A percentile compares a stretch with the other conserved stretches of the same genome.
phyloP scores from a whole-genome alignment of 352 stramenopile species.

The Pythium rishiriense region DNA sequence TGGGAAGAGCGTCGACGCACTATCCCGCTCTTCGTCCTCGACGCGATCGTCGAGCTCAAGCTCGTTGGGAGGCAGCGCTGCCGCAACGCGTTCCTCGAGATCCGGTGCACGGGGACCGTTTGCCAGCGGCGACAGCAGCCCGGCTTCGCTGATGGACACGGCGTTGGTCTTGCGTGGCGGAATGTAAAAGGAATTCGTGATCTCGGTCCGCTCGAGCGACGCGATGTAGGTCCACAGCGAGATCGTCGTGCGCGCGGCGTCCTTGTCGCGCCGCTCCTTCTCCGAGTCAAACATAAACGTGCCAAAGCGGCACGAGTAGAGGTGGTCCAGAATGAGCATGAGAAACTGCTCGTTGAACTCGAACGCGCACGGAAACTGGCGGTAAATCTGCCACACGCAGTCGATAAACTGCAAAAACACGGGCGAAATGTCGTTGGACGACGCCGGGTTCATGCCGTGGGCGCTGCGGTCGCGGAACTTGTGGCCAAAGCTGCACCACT shows the following conservation, averaged over 20 bases:
- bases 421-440: slow-evolving; percentile 95
- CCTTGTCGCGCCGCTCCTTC: slow-evolving; percentile 53
- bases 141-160: slow-evolving; percentile 7
- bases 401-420: slow-evolving; percentile 95
- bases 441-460: slow-evolving; percentile 46
- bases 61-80: not conserved
- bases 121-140: not conserved
- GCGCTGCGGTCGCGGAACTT: slow-evolving; percentile 83
- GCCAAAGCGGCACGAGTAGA: slow-evolving; percentile 83
- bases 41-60: slow-evolving; percentile 10
- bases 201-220: slow-evolving; percentile 55
- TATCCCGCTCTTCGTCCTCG: slow-evolving; percentile 4
- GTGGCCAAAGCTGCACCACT: slow-evolving; percentile 90
- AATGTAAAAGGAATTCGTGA: slow-evolving; percentile 79
- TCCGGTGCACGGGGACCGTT: not conserved
- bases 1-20: slow-evolving; percentile 11
- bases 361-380: slow-evolving; percentile 78
- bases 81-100: not conserved
- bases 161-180: slow-evolving; percentile 17
- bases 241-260: slow-evolving; percentile 50
- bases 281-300: slow-evolving; percentile 98
- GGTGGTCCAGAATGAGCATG: slow-evolving; percentile 77
- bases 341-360: slow-evolving; percentile 87
- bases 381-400: slow-evolving; percentile 81
- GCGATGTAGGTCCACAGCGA: slow-evolving; percentile 82